phyloP scores from a whole-genome alignment of 257 asterid genomes.

The Prunella vulgaris region DNA sequence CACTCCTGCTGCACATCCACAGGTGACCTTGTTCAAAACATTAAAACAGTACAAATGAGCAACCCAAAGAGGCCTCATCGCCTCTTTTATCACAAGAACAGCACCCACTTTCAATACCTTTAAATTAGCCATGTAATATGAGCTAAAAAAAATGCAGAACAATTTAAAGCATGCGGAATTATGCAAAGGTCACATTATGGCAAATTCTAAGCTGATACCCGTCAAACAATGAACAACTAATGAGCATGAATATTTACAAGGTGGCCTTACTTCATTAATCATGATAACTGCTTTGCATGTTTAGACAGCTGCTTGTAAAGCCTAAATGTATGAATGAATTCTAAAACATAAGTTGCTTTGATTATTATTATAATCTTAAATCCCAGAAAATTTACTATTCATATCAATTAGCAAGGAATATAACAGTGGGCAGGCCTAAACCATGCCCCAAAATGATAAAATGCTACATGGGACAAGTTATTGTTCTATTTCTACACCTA shows the following conservation, averaged over 20 bases:
- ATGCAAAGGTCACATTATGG: background rate
- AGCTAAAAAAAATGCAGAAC: constrained; percentile 11
- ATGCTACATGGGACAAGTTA: background rate
- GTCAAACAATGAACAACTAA: background rate
- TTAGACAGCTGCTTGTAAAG: background rate
- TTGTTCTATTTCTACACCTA: constrained; percentile 5
- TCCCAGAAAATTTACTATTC: background rate
- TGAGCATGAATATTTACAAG: background rate
- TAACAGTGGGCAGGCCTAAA: background rate
- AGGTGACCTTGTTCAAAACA: constrained; percentile 83
- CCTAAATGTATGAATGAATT: background rate
- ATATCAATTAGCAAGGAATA: background rate
- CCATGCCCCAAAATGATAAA: background rate
- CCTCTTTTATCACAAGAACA: constrained; percentile 27
- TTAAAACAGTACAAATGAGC: constrained; percentile 45
- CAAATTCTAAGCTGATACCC: constrained; percentile 2
- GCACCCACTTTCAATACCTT: constrained; percentile 1
- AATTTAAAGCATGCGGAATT: constrained; percentile 2
- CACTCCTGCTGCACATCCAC: constrained; percentile 99
- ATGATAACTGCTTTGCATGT: background rate
- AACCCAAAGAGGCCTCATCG: constrained; percentile 29
- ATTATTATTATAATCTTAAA: background rate
- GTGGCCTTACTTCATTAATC: no score
- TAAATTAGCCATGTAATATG: constrained; percentile 10
- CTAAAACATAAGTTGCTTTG: background rate